Conservation (phyloP, 2,329 filamentous ascomycete genomes). For the Teratosphaeria epicoccoides region DNA sequence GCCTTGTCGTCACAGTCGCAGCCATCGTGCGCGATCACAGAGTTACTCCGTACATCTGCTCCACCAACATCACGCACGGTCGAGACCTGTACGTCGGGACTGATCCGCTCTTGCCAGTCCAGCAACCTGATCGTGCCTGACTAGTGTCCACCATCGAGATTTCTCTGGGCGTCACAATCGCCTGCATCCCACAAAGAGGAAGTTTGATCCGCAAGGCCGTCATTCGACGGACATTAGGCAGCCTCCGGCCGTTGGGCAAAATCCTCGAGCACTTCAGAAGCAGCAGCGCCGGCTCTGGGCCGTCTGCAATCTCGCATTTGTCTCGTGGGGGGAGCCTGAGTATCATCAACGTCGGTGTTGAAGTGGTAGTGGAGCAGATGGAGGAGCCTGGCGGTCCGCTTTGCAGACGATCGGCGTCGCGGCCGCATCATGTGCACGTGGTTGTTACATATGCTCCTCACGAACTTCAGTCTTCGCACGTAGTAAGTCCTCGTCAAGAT, state of each 20-base stretch:
- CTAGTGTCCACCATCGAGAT: background rate
- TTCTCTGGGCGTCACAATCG: background rate
- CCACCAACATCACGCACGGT: background rate
- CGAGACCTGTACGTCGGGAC: background rate
- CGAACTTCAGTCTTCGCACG: background rate
- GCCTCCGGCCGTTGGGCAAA: background rate
- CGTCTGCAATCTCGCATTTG: background rate
- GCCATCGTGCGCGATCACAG: background rate
- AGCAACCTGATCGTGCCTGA: background rate
- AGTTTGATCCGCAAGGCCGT: background rate
- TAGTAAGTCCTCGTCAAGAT: background rate
- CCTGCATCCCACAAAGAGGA: background rate
- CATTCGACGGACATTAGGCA: background rate
- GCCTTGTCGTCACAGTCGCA: background rate
- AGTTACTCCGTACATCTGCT: background rate
- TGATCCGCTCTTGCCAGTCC: background rate
- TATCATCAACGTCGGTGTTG: background rate
- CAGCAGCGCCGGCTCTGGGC: background rate
- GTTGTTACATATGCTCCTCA: background rate
- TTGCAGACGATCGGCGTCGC: background rate
- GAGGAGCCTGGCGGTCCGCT: background rate
- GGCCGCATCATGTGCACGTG: background rate
- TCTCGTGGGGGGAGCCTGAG: background rate
- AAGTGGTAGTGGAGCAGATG: background rate
- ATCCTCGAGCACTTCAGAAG: background rate